Conservation (phyloP, 2,329 filamentous ascomycete species). For the Hypoxylon sp. region DNA sequence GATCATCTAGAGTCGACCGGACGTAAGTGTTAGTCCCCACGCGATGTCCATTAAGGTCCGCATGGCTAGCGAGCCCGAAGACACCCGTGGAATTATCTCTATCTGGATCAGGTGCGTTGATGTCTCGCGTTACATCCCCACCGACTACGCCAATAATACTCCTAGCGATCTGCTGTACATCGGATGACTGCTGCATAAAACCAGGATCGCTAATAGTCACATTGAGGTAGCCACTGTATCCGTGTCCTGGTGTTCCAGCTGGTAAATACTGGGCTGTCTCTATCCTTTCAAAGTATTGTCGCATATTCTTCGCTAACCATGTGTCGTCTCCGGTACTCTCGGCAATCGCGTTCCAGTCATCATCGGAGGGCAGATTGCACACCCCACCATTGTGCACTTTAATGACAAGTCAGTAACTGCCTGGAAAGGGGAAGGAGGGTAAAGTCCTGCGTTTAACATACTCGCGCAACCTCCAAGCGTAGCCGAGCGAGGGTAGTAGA, state of each 20-base stretch:
- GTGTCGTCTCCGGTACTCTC: slow-evolving; percentile 52
- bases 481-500: slow-evolving; percentile 56
- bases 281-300: slow-evolving; percentile 49
- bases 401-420: neutral
- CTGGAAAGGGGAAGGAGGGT: neutral
- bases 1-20: slow-evolving; percentile 61
- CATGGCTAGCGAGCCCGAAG: slow-evolving; percentile 50
- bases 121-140: slow-evolving; percentile 49
- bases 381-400: slow-evolving; percentile 52
- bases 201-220: slow-evolving; percentile 51
- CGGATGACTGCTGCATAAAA: slow-evolving; percentile 47
- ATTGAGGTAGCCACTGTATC: slow-evolving; percentile 52
- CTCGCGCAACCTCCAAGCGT: slow-evolving; percentile 56
- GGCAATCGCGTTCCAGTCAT: slow-evolving; percentile 53
- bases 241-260: slow-evolving; percentile 49
- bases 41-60: slow-evolving; percentile 49
- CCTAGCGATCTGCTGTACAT: slow-evolving; percentile 47
- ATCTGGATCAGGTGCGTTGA: slow-evolving; percentile 49
- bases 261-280: slow-evolving; percentile 52
- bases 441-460: slow-evolving; percentile 8
- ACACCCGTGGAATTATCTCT: slow-evolving; percentile 51
- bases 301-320: slow-evolving; percentile 51
- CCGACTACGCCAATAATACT: slow-evolving; percentile 46
- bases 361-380: slow-evolving; percentile 52
- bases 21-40: slow-evolving; percentile 65